Evolutionary conservation across 2,329 filamentous ascomycete species (phyloP), one percentile per base, ranked within the genome.

Genomic region (Capronia americana): DNA sequence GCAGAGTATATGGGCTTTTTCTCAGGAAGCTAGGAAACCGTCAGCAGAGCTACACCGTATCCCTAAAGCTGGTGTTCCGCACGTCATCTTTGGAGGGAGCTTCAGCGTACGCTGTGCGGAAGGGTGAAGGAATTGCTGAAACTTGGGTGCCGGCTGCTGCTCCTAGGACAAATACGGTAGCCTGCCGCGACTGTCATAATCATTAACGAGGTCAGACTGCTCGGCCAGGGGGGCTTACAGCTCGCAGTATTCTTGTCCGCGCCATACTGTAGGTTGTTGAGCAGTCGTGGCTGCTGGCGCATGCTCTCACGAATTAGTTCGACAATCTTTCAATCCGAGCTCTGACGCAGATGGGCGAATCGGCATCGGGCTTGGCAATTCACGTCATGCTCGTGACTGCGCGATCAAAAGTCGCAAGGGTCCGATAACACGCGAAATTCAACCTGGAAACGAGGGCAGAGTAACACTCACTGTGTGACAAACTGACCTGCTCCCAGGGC

Each of bases 1-100:
- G 68, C 61, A 24, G 80, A 78, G 73, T 81, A 81, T 73, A 81
- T 81, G 55, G 79, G 77, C 76, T 81, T 81, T 72, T 76, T 71
- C 23, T 70, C 65, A 23, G 71, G 69, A 11, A 73, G 64, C 71
- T 73, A 50, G 12, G 41, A 46, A 57, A 63, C 56, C 60, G 51
- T 60, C 56, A 67, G 67, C 68, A 60, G 70, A 66, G 60, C 55
- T 54, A 12, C 5, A 26, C 23, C 28, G 17, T 10, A 5, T 34
- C 3, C 24, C 0, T 14, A 3, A 30, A 54, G n/a, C 4, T 41
- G 12, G 2, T 24, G 7, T 30, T 44, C 30, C 26, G 48, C 77
- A 78, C 79, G 46, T 67, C 57, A 34, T 68, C 67, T 38, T 79
- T 75, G 46, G 71, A 71, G 59, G 79, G 78, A 64, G 77, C 77